These are phyloP conservation scores for Rhodofomes roseus DNA, from an alignment of 1,284 basidiomycete genomes.

Conservation along the genomic window DNA sequence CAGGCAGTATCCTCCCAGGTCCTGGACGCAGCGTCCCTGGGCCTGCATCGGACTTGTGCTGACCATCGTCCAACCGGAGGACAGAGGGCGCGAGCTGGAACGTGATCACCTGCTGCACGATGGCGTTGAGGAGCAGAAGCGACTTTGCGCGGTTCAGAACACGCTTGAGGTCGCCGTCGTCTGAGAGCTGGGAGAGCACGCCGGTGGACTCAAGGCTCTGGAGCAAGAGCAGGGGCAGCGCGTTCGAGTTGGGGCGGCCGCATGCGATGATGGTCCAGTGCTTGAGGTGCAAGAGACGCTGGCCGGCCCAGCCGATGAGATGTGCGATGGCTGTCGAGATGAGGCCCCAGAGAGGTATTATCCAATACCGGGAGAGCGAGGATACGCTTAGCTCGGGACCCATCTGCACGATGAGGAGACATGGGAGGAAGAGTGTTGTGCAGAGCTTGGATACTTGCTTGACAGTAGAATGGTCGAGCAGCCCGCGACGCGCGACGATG, in stretches of 20 bases:
- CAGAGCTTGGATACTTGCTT: slow-evolving; percentile 26
- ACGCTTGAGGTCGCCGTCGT: slow-evolving; percentile 14
- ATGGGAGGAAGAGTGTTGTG: slow-evolving; percentile 29
- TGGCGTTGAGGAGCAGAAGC: slow-evolving; percentile 29
- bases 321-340: slow-evolving; percentile 24
- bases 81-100: slow-evolving; percentile 27
- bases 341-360: slow-evolving; percentile 30
- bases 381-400: slow-evolving; percentile 25
- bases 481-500: slow-evolving; percentile 16
- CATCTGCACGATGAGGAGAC: slow-evolving; percentile 30
- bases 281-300: slow-evolving; percentile 20
- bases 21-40: slow-evolving; percentile 18
- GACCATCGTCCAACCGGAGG: slow-evolving; percentile 20
- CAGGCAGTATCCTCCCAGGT: slow-evolving; percentile 13
- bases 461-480: slow-evolving; percentile 23
- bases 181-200: slow-evolving; percentile 22
- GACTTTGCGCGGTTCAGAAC: slow-evolving; percentile 26
- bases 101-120: slow-evolving; percentile 29
- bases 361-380: slow-evolving; percentile 24
- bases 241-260: slow-evolving; percentile 30
- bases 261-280: slow-evolving; percentile 30
- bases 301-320: slow-evolving; percentile 25
- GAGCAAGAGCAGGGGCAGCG: slow-evolving; percentile 29
- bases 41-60: slow-evolving; percentile 8
- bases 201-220: slow-evolving; percentile 26